These are phyloP conservation scores for Penicillium corylophilum DNA, from an alignment of 2,329 filamentous ascomycete species.

Conservation along the genomic window DNA sequence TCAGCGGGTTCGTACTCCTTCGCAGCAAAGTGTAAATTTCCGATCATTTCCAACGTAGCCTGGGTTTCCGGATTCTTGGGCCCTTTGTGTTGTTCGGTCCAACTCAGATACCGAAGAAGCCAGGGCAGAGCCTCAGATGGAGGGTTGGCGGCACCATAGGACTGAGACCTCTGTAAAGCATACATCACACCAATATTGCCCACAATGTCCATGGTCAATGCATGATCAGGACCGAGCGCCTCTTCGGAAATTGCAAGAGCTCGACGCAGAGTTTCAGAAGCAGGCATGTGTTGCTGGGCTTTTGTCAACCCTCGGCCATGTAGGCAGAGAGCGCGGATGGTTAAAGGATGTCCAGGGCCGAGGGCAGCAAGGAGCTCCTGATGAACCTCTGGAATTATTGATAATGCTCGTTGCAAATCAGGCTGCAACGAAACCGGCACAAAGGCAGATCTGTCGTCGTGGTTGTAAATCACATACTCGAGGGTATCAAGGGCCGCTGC, in stretches of 20 bases:
- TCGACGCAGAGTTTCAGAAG: conserved; percentile 32
- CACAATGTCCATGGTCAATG: conserved; percentile 28
- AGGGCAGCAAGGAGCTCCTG: conserved; percentile 23
- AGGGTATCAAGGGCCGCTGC: conserved; percentile 21
- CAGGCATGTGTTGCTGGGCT: conserved; percentile 16
- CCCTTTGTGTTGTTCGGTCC: conserved; percentile 26
- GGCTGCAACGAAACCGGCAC: conserved; percentile 11
- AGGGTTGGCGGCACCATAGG: conserved; percentile 2
- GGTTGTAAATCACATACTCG: conserved; percentile 25
- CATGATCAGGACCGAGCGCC: conserved; percentile 24
- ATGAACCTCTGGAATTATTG: conserved; percentile 16
- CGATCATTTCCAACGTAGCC: conserved; percentile 23
- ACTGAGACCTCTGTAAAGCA: conserved; percentile 14
- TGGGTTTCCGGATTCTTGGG: conserved; percentile 23
- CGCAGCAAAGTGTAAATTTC: conserved; percentile 22
- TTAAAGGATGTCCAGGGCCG: conserved; percentile 22
- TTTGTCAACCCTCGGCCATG: conserved; percentile 22
- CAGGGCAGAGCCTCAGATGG: conserved; percentile 26
- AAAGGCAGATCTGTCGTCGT: conserved; percentile 5
- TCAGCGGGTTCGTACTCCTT: conserved; percentile 27
- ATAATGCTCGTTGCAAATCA: conserved; percentile 17
- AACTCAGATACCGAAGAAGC: conserved; percentile 29
- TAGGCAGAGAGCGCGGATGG: conserved; percentile 26
- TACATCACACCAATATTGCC: conserved; percentile 32
- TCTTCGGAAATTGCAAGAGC: conserved; percentile 31